These are phyloP conservation scores for Lodderomyces oxycetoniae DNA, from an alignment of 1,139 yeast genomes.

Conservation along the genomic window DNA sequence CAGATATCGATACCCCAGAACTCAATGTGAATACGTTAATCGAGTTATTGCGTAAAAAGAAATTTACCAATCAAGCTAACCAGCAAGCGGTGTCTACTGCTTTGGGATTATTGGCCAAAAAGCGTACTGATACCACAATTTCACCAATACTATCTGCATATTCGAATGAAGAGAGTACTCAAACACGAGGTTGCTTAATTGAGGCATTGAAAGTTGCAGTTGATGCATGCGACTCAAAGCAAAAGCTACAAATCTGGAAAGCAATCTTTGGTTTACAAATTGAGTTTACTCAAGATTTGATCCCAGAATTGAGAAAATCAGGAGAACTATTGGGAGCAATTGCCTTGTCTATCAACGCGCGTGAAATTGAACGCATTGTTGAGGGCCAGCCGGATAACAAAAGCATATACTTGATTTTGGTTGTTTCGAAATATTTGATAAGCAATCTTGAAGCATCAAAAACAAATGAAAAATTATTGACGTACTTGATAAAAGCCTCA, in stretches of 20 bases:
- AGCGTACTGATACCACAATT: constrained; percentile 7
- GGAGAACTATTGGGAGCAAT: constrained; percentile 32
- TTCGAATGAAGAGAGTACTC: constrained; percentile 17
- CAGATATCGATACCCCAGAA: constrained; percentile 15
- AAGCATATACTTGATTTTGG: constrained; percentile 28
- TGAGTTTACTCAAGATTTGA: constrained; percentile 12
- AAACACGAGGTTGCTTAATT: constrained; percentile 22
- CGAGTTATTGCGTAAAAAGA: constrained; percentile 9
- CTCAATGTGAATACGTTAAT: constrained; percentile 10
- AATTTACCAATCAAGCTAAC: constrained; percentile 31
- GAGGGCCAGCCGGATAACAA: constrained; percentile 18
- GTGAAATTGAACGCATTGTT: constrained; percentile 11
- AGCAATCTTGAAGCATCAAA: constrained; percentile 17
- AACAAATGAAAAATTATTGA: constrained; percentile 12
- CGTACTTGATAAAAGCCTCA: constrained; percentile 14
- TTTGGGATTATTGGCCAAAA: constrained; percentile 40
- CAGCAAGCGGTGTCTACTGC: constrained; percentile 49
- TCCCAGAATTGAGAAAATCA: constrained; percentile 24
- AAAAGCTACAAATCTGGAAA: constrained; percentile 15
- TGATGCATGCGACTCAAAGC: constrained; percentile 9
- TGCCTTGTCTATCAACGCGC: constrained; percentile 17
- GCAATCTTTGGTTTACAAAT: constrained; percentile 19
- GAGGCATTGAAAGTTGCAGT: constrained; percentile 26
- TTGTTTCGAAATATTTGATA: constrained; percentile 31
- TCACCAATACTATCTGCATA: constrained; percentile 10